Evolutionary conservation across 805 yeast species (phyloP).

Genomic region (Yarrowia sp.): DNA sequence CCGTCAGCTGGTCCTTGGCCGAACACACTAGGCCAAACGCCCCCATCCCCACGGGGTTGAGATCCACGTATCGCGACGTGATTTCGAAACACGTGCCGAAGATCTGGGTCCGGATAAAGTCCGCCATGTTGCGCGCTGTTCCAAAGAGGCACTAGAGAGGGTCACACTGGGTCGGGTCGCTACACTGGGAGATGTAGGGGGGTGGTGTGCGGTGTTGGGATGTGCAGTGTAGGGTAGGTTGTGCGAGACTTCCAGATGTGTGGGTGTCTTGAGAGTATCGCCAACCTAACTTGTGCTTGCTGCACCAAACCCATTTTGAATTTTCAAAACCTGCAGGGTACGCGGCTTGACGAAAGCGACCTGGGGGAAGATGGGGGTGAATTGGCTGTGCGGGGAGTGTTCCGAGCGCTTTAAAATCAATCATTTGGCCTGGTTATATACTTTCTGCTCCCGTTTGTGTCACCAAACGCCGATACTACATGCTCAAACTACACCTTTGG

Average conservation of each 20-base stretch:
- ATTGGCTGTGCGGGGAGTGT: not conserved
- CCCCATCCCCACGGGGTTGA: conserved; percentile 99
- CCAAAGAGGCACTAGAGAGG: not conserved
- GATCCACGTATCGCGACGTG: conserved; percentile 78
- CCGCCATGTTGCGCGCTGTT: conserved; percentile 45
- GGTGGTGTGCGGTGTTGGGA: not conserved
- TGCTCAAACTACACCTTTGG: too few species aligned
- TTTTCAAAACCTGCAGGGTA: conserved; percentile 24
- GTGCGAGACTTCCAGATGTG: not conserved
- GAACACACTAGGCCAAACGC: conserved; percentile 98
- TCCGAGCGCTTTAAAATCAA: too few species aligned
- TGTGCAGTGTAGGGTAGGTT: too few species aligned
- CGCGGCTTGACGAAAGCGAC: not conserved
- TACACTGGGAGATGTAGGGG: not conserved
- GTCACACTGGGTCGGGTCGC: conserved; percentile 4
- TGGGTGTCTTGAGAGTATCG: conserved; percentile 17
- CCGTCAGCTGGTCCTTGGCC: conserved; percentile 88
- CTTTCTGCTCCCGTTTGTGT: too few species aligned
- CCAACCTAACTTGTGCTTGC: conserved; percentile 37
- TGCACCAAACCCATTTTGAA: conserved; percentile 32
- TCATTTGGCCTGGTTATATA: not conserved
- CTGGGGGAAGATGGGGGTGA: not conserved
- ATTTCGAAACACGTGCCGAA: conserved; percentile 96
- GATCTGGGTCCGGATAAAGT: conserved; percentile 72
- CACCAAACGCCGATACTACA: too few species aligned